phyloP scores from a whole-genome alignment of 345 rosid species.

The Lepidium didymum region DNA sequence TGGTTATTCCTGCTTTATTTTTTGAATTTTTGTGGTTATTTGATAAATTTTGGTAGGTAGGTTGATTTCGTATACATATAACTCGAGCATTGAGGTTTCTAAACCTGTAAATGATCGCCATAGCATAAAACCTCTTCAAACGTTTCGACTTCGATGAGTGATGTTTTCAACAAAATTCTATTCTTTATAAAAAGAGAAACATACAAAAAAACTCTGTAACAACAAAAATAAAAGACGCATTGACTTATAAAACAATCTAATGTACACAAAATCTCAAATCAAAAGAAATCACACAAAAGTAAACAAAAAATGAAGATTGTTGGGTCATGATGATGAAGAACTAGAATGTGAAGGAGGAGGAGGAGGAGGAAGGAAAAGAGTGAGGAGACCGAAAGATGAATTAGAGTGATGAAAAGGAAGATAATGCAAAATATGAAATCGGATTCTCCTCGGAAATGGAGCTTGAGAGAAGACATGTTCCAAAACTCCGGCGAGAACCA shows the following conservation, averaged over 20 bases:
- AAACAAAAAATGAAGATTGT: background rate
- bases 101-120: too few species aligned
- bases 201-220: background rate
- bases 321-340: background rate
- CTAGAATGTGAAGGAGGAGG: background rate
- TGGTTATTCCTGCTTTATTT: too few species aligned
- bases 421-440: constrained; percentile 60
- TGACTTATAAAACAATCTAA: background rate
- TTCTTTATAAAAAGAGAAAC: background rate
- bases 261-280: background rate
- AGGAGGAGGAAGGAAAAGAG: background rate
- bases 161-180: background rate
- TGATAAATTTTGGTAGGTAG: too few species aligned
- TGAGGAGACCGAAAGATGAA: constrained; percentile 23
- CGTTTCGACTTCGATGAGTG: too few species aligned
- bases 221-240: background rate
- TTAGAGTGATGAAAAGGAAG: constrained; percentile 57
- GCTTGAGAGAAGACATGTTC: constrained; percentile 59
- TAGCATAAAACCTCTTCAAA: background rate
- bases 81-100: too few species aligned
- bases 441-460: constrained; percentile 75
- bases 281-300: background rate
- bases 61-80: too few species aligned
- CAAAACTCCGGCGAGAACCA: constrained; percentile 55
- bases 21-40: too few species aligned